phyloP scores from a whole-genome alignment of 371 early-diverging fungal genomes.

The Gilbertella persicaria region DNA sequence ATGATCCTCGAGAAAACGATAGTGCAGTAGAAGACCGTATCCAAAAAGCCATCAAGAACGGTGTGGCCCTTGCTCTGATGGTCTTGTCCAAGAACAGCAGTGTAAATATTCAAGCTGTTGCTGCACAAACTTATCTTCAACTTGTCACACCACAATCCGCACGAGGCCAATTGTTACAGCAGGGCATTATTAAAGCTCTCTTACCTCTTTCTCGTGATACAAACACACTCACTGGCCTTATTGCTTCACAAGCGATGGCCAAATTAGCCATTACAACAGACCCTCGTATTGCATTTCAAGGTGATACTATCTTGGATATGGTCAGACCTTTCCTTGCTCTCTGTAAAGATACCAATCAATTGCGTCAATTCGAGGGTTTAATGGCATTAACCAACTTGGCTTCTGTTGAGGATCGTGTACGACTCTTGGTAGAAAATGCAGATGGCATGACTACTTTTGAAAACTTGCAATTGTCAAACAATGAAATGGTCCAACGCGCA shows the following conservation, averaged over 20 bases:
- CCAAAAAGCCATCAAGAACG: slow-evolving; percentile 53
- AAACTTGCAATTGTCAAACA: slow-evolving; percentile 76
- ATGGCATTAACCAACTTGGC: slow-evolving; percentile 94
- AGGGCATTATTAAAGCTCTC: slow-evolving; percentile 74
- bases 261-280: slow-evolving; percentile 90
- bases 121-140: slow-evolving; percentile 68
- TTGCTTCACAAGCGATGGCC: slow-evolving; percentile 84
- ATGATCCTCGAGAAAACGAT: slow-evolving; percentile 61
- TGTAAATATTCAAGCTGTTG: slow-evolving; percentile 56
- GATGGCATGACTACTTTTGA: slow-evolving; percentile 76
- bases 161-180: slow-evolving; percentile 83
- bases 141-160: slow-evolving; percentile 70
- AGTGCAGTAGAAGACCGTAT: slow-evolving; percentile 65
- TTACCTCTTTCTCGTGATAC: slow-evolving; percentile 46
- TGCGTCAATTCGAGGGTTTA: slow-evolving; percentile 87
- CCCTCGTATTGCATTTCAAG: slow-evolving; percentile 82
- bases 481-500: slow-evolving; percentile 85
- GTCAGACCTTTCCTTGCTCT: slow-evolving; percentile 64
- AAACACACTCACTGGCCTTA: slow-evolving; percentile 11
- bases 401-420: slow-evolving; percentile 56
- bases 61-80: slow-evolving; percentile 60
- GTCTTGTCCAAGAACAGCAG: slow-evolving; percentile 59
- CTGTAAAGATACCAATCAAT: slow-evolving; percentile 56
- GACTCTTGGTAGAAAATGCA: slow-evolving; percentile 47
- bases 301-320: slow-evolving; percentile 60